Evolutionary conservation across 345 rosid genomes (phyloP).

Genomic region (Populus nigra): DNA sequence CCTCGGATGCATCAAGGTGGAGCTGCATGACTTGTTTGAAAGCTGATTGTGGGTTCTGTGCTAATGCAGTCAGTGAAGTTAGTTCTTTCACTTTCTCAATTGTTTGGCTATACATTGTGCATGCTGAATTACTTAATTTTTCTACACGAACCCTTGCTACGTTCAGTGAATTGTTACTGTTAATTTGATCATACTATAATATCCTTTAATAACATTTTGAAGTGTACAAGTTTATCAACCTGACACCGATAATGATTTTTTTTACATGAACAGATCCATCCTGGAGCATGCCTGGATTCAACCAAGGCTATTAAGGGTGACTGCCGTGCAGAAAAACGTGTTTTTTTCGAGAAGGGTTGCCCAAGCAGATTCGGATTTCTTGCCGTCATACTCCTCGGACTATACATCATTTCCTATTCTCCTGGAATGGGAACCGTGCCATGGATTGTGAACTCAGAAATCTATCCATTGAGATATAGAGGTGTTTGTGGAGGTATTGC

Average conservation of each 20-base stretch:
- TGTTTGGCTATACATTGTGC: neutral
- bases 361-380: conserved; percentile 77
- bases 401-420: conserved; percentile 63
- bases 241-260: neutral
- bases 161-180: neutral
- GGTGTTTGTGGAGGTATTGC: conserved; percentile 90
- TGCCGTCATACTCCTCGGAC: conserved; percentile 56
- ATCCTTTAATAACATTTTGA: neutral
- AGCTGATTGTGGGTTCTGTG: conserved; percentile 62
- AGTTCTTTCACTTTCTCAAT: neutral
- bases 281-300: conserved; percentile 70
- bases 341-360: conserved; percentile 63
- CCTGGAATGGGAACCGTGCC: conserved; percentile 95
- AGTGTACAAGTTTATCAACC: neutral
- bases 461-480: conserved; percentile 79
- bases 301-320: conserved; percentile 25
- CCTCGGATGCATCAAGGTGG: conserved; percentile 43
- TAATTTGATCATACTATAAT: neutral
- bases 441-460: conserved; percentile 91
- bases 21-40: conserved; percentile 71
- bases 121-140: neutral
- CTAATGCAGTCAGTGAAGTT: conserved; percentile 40
- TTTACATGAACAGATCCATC: conserved; percentile 34
- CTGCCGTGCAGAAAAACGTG: conserved; percentile 43
- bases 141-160: neutral